Conservation (phyloP, 2,329 filamentous ascomycete species). For the Didymella sp. region DNA sequence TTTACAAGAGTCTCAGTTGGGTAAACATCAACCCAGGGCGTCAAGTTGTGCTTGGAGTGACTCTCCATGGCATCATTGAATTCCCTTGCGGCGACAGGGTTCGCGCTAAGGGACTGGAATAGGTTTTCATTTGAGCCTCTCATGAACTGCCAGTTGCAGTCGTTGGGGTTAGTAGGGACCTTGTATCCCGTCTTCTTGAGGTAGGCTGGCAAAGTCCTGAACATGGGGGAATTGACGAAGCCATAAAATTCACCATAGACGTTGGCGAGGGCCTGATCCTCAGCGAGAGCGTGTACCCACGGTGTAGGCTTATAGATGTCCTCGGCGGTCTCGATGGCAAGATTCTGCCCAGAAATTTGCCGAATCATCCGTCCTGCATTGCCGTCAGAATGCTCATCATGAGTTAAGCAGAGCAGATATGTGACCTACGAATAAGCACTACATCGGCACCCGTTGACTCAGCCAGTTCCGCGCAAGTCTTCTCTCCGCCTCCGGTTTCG, state of each 20-base stretch:
- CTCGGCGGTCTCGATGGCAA: constrained; percentile 17
- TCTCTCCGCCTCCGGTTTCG: constrained; percentile 16
- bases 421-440: constrained; percentile 21
- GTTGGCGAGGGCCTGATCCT: constrained; percentile 19
- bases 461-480: constrained; percentile 19
- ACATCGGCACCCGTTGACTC: constrained; percentile 17
- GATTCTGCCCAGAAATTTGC: constrained; percentile 21
- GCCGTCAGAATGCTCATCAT: constrained; percentile 14
- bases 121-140: constrained; percentile 20
- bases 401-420: constrained; percentile 12
- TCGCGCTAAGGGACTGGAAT: constrained; percentile 17
- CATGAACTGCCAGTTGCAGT: constrained; percentile 22
- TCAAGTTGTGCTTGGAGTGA: constrained; percentile 19
- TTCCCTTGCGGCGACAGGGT: constrained; percentile 18
- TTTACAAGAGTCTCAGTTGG: constrained; percentile 20
- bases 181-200: constrained; percentile 18
- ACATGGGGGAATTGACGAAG: constrained; percentile 22
- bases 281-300: constrained; percentile 18
- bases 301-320: constrained; percentile 20
- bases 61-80: constrained; percentile 22
- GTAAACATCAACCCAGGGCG: constrained; percentile 24
- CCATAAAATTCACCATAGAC: constrained; percentile 21
- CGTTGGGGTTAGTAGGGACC: constrained; percentile 17
- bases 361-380: constrained; percentile 20
- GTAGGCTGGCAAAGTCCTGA: constrained; percentile 20